phyloP scores from a whole-genome alignment of 2,329 filamentous ascomycete genomes.

The Colletotrichum scovillei region DNA sequence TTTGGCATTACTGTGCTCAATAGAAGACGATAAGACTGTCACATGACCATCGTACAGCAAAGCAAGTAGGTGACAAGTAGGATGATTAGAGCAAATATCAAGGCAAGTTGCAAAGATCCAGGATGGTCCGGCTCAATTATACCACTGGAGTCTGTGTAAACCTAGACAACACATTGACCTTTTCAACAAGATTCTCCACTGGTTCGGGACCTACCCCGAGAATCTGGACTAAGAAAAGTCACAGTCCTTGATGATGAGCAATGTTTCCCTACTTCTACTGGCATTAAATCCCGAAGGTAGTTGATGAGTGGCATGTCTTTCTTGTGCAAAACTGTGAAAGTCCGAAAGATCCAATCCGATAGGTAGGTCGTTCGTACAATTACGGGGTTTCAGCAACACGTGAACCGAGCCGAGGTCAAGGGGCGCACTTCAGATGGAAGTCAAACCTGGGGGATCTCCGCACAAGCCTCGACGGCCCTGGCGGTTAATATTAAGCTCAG shows the following conservation, averaged over 20 bases:
- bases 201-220: not conserved
- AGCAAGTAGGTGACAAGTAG: too few relatives aligned
- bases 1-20: too few relatives aligned
- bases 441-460: not conserved
- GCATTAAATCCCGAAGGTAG: not conserved
- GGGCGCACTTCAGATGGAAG: not conserved
- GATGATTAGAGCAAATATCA: too few relatives aligned
- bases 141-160: too few relatives aligned
- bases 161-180: too few relatives aligned
- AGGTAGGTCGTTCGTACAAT: not conserved
- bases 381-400: not conserved
- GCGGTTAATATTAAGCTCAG: not conserved
- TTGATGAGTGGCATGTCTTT: not conserved
- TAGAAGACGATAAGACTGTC: too few relatives aligned
- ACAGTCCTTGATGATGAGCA: not conserved
- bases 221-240: not conserved
- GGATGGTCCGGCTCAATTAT: too few relatives aligned
- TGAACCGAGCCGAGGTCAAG: constrained; percentile 8
- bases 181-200: too few relatives aligned
- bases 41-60: too few relatives aligned
- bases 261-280: not conserved
- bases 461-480: not conserved
- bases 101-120: too few relatives aligned
- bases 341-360: not conserved
- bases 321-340: not conserved